phyloP scores from a whole-genome alignment of 768 basidiomycete species.

The Tulasnella sp. region DNA sequence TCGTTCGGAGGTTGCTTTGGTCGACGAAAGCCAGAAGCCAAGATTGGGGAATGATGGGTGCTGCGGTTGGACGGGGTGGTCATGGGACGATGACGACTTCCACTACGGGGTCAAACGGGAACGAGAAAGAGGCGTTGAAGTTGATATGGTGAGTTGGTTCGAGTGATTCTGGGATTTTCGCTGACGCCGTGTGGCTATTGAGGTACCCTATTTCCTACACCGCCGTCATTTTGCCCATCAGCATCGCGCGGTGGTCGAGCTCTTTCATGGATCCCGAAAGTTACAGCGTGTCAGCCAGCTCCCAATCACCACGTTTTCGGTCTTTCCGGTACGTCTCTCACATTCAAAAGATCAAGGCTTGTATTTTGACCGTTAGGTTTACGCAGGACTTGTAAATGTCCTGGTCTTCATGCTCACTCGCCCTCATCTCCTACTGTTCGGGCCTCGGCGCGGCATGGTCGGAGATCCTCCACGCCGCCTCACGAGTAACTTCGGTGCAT shows the following conservation, averaged over 20 bases:
- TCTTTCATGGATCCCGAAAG: neutral
- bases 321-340: conserved; percentile 5
- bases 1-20: neutral
- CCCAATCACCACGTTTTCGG: conserved; percentile 1
- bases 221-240: conserved; percentile 2
- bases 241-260: conserved; percentile 5
- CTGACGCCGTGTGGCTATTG: neutral
- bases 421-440: conserved; percentile 5
- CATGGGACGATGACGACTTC: neutral
- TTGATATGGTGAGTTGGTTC: neutral
- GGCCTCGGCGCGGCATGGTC: neutral
- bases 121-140: conserved; percentile 3
- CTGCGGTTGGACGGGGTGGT: neutral
- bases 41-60: neutral
- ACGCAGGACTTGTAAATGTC: conserved; percentile 10
- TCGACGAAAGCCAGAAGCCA: neutral
- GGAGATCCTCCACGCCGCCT: neutral
- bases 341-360: neutral
- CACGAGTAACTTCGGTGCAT: neutral
- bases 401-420: conserved; percentile 11
- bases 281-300: neutral
- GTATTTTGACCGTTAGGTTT: neutral
- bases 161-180: neutral
- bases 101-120: neutral
- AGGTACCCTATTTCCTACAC: conserved; percentile 11